A percentile compares a stretch with the other conserved stretches of the same genome.
phyloP scores from a whole-genome alignment of 2,329 filamentous ascomycete species.

The Geosmithia morbida region DNA sequence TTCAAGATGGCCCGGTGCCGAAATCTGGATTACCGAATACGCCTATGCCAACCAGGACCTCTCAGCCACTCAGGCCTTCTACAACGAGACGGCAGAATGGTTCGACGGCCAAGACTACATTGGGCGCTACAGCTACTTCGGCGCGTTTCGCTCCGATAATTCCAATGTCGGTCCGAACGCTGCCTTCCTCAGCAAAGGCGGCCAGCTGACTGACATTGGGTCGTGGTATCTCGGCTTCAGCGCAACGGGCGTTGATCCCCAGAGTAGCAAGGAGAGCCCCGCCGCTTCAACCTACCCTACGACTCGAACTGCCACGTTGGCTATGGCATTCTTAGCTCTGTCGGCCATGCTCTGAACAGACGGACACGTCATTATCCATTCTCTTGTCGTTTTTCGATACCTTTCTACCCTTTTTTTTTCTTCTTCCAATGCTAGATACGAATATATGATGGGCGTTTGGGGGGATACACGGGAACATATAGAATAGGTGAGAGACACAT shows the following conservation, averaged over 20 bases:
- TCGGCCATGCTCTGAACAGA: background rate
- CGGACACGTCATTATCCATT: too few species aligned
- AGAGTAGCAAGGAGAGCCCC: background rate
- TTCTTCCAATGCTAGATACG: too few species aligned
- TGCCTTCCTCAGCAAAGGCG: conserved; percentile 53
- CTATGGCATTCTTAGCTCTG: background rate
- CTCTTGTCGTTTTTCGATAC: too few species aligned
- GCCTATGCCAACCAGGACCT: conserved; percentile 45
- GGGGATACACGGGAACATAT: too few species aligned
- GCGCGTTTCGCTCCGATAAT: conserved; percentile 52
- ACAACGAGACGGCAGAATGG: conserved; percentile 50
- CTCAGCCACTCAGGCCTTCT: conserved; percentile 45
- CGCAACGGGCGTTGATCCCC: conserved; percentile 28
- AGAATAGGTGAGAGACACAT: too few species aligned
- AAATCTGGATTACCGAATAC: conserved; percentile 71
- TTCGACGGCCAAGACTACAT: conserved; percentile 45
- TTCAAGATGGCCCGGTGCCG: conserved; percentile 39
- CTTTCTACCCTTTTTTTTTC: too few species aligned
- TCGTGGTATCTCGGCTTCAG: conserved; percentile 56
- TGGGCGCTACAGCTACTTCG: conserved; percentile 61
- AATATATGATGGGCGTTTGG: too few species aligned
- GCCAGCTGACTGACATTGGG: conserved; percentile 61
- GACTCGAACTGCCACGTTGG: background rate
- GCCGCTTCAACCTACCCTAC: background rate
- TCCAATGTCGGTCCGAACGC: conserved; percentile 65